phyloP scores from a whole-genome alignment of 306 rosid genomes.

The Luffa acutangula region DNA sequence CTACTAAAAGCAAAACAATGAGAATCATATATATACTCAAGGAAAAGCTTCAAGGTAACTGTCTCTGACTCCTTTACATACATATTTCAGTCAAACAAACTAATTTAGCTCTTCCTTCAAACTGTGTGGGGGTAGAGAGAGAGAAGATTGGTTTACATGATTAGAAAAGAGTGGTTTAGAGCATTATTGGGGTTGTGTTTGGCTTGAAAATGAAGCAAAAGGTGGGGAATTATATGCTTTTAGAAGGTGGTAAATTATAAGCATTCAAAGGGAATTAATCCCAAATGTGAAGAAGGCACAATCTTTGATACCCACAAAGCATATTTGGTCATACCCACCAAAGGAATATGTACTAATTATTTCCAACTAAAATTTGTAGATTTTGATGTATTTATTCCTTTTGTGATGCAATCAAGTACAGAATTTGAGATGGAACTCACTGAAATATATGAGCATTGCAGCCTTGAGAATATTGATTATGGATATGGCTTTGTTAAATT shows the following conservation, averaged over 20 bases:
- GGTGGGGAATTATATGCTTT: slow-evolving; percentile 15
- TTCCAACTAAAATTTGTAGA: background rate
- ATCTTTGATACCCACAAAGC: slow-evolving; percentile 5
- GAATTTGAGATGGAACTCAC: background rate
- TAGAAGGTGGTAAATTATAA: slow-evolving; percentile 7
- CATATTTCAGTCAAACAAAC: background rate
- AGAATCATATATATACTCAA: background rate
- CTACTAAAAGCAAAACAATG: background rate
- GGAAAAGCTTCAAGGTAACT: slow-evolving; percentile 3
- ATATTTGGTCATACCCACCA: slow-evolving; percentile 11
- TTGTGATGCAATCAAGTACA: background rate
- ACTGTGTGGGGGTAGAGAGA: background rate
- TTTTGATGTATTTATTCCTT: background rate
- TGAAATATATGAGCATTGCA: background rate
- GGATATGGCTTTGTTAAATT: background rate
- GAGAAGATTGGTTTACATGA: background rate
- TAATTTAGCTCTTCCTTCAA: background rate
- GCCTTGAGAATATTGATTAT: background rate
- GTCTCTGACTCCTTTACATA: background rate
- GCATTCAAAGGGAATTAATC: slow-evolving; percentile 10
- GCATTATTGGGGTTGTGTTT: slow-evolving; percentile 7
- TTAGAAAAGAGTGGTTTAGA: background rate
- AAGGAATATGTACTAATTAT: background rate
- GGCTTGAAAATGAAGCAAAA: slow-evolving; percentile 15
- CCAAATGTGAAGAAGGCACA: slow-evolving; percentile 12